phyloP scores from a whole-genome alignment of 352 stramenopile genomes.

The Globisporangium emineosum region DNA sequence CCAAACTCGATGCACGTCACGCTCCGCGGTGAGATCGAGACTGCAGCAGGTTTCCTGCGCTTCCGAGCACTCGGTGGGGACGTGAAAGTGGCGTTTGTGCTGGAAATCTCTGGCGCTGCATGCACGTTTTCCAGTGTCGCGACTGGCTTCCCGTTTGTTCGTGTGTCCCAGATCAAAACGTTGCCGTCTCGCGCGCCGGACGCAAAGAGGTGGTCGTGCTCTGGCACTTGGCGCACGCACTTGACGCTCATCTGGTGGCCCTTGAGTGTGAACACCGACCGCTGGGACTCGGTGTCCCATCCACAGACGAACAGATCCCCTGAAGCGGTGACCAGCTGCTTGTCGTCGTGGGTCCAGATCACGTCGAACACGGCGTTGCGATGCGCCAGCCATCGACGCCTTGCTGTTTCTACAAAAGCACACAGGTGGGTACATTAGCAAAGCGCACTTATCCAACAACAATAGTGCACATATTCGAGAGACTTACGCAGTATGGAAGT shows the following conservation, averaged over 20 bases:
- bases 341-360: conserved; percentile 51
- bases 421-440: background rate
- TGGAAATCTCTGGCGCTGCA: conserved; percentile 15
- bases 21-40: conserved; percentile 35
- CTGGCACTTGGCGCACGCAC: conserved; percentile 50
- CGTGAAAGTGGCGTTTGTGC: conserved; percentile 24
- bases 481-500: conserved; percentile 11
- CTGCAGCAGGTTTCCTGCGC: conserved; percentile 16
- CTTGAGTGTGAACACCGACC: conserved; percentile 29
- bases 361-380: conserved; percentile 73
- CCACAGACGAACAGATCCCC: conserved; percentile 49
- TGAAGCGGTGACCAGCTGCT: conserved; percentile 49
- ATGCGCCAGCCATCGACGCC: conserved; percentile 42
- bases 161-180: conserved; percentile 62
- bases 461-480: background rate
- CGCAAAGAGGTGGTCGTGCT: conserved; percentile 37
- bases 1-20: conserved; percentile 75
- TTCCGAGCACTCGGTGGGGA: conserved; percentile 32
- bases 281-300: conserved; percentile 53
- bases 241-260: conserved; percentile 77
- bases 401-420: conserved; percentile 6
- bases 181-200: conserved; percentile 60
- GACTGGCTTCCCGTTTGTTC: conserved; percentile 22
- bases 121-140: conserved; percentile 37
- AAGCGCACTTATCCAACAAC: background rate